Evolutionary conservation across 805 yeast genomes (phyloP).

Genomic region (Candida loeiensis): DNA sequence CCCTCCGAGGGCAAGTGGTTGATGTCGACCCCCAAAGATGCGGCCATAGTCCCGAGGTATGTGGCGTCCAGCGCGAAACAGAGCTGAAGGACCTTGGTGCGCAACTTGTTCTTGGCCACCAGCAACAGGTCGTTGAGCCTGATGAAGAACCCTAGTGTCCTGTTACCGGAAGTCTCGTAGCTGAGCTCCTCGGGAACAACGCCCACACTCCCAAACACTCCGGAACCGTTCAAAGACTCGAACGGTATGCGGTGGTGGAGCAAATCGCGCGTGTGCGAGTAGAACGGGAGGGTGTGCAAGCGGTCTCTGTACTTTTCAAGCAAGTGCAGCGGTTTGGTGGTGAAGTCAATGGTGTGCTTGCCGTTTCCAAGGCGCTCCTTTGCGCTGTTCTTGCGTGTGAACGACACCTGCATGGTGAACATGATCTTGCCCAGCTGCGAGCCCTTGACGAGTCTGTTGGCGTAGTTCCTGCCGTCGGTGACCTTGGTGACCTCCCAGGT

Average conservation of each 20-base stretch:
- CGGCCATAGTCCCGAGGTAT: slow-evolving; percentile 25
- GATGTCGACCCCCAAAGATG: slow-evolving; percentile 21
- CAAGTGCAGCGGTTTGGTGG: slow-evolving; percentile 9
- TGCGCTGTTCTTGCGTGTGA: slow-evolving; percentile 19
- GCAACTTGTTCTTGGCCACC: slow-evolving; percentile 20
- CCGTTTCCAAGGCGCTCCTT: slow-evolving; percentile 1
- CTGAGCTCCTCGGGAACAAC: slow-evolving; percentile 2
- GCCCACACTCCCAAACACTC: slow-evolving; percentile 4
- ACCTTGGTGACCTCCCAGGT: slow-evolving; percentile 23
- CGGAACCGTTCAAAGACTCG: slow-evolving; percentile 12
- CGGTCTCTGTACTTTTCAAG: slow-evolving; percentile 12
- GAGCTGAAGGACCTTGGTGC: slow-evolving; percentile 19
- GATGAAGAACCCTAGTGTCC: slow-evolving; percentile 28
- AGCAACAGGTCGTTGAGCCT: slow-evolving; percentile 26
- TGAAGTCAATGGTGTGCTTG: slow-evolving; percentile 8
- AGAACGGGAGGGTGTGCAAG: slow-evolving; percentile 13
- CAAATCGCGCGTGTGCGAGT: slow-evolving; percentile 29
- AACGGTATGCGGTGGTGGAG: slow-evolving; percentile 26
- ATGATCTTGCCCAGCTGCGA: slow-evolving; percentile 21
- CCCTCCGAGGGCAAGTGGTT: slow-evolving; percentile 3
- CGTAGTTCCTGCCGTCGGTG: slow-evolving; percentile 23
- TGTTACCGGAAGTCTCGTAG: slow-evolving; percentile 8
- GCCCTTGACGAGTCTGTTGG: slow-evolving; percentile 22
- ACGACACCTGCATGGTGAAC: slow-evolving; percentile 21
- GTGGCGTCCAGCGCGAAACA: slow-evolving; percentile 31